Evolutionary conservation across 1,284 basidiomycete species (phyloP).

Genomic region (Cryptococcus hybrid): DNA sequence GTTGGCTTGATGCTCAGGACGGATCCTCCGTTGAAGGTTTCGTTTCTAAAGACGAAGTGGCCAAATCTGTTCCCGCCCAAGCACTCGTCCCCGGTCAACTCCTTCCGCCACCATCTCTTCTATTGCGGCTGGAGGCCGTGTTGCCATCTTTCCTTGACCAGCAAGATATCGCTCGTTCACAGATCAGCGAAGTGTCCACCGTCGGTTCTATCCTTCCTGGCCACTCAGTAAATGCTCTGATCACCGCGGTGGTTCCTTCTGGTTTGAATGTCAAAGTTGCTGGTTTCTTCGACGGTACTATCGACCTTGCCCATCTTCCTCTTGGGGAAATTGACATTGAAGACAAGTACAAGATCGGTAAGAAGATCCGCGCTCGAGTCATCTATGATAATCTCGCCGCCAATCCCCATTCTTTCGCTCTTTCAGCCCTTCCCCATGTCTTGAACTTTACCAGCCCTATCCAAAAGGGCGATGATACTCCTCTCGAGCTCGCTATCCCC

Average conservation of each 20-base stretch:
- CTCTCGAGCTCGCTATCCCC: constrained; percentile 62
- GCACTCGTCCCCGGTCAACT: constrained; percentile 59
- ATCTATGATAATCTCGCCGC: constrained; percentile 74
- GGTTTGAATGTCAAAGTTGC: constrained; percentile 89
- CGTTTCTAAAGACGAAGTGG: constrained; percentile 66
- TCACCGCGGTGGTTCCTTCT: constrained; percentile 73
- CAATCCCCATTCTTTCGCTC: constrained; percentile 74
- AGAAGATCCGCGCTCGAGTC: constrained; percentile 79
- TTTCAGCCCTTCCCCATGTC: constrained; percentile 73
- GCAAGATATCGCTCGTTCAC: constrained; percentile 51
- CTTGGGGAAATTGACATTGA: constrained; percentile 52
- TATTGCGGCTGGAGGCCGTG: constrained; percentile 54
- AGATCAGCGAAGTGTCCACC: constrained; percentile 71
- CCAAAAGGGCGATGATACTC: constrained; percentile 34
- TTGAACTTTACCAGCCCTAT: constrained; percentile 56
- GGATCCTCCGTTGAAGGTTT: constrained; percentile 63
- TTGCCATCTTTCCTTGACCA: constrained; percentile 52
- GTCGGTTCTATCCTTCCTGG: constrained; percentile 85
- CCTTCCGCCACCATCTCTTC: constrained; percentile 62
- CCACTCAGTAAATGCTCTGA: constrained; percentile 74
- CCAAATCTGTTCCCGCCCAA: constrained; percentile 39
- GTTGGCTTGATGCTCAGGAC: constrained; percentile 65
- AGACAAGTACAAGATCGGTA: constrained; percentile 69
- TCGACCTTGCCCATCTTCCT: constrained; percentile 76
- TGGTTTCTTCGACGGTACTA: constrained; percentile 90